Evolutionary conservation across 495 filamentous ascomycete genomes (phyloP), one percentile per base, ranked within the genome.

Genomic region (Penicillium ucsense): DNA sequence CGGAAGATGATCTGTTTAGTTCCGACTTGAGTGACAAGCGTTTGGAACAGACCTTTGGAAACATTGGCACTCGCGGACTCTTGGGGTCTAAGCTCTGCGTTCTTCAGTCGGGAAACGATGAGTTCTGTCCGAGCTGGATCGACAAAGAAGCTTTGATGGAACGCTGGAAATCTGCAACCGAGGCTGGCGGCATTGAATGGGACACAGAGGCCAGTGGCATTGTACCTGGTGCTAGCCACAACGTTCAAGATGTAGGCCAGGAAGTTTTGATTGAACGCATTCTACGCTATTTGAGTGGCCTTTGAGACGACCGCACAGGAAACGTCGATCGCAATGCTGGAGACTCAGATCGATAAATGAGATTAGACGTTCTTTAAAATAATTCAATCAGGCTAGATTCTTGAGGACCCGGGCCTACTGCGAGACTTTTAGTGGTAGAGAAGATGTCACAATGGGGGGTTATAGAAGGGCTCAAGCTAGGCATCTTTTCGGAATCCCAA

Each of bases 1-100:
- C 86, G 8, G 82, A 83, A 41, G 91, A 98, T 65, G 92, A 97
- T 62, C 84, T 85, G 52, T 98, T 96, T 67, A 87, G 83, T 48
- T 85, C 85, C 5, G 87, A 91, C 61, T 66, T 94, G 39, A 59
- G 63, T 0, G 82, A 86, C 41, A 64, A 77, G 41, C 63, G 73
- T 45, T 63, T 89, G 38, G 44, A 50, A 38, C 55, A 66, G 38
- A 86, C 76, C 29, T 95, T 92, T 76, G 87, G 86, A 2, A 60
- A 43, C 45, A 65, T 85, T 36, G 71, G 72, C 29, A 50, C 73
- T 44, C 54, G 71, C 33, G 78, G 73, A 31, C 73, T 81, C 8
- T 44, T 90, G 35, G 66, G 80, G 51, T 53, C 55, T 3, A 66
- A 63, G 39, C 32, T 78, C n/a, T 43, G 68, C 50, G 62, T 70